Conservation (phyloP, 495 filamentous ascomycete genomes). For the Neurospora sp. region DNA sequence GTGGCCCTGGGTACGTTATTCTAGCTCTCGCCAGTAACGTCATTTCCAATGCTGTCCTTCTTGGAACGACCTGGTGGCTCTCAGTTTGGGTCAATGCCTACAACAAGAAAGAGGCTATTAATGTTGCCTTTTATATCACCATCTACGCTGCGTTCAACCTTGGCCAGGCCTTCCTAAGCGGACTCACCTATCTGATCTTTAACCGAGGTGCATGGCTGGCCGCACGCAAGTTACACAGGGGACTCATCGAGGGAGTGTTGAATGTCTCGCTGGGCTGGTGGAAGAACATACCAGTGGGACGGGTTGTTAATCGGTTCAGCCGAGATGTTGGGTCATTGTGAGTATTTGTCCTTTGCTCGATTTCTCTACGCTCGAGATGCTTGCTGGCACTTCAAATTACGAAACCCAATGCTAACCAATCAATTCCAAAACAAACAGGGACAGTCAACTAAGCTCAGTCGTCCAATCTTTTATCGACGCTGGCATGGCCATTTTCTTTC, state of each 20-base stretch:
- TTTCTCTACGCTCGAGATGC: background rate
- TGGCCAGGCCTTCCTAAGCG: conserved; percentile 22
- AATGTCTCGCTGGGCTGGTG: conserved; percentile 44
- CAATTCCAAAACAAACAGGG: conserved; percentile 1
- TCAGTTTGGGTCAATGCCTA: conserved; percentile 45
- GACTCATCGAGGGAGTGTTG: conserved; percentile 34
- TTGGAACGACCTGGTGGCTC: conserved; percentile 30
- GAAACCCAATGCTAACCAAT: background rate
- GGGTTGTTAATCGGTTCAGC: conserved; percentile 48
- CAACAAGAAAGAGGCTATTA: conserved; percentile 19
- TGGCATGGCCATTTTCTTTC: conserved; percentile 27
- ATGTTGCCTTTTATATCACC: conserved; percentile 27
- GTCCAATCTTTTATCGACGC: conserved; percentile 31
- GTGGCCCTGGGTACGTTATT: conserved; percentile 20
- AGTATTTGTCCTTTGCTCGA: background rate
- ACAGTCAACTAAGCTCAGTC: conserved; percentile 26
- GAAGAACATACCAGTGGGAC: conserved; percentile 43
- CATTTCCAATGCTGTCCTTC: conserved; percentile 17
- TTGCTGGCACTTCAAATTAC: background rate
- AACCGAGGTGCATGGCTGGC: conserved; percentile 35
- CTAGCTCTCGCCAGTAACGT: conserved; percentile 19
- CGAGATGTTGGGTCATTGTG: conserved; percentile 38
- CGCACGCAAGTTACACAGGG: conserved; percentile 33
- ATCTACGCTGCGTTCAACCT: conserved; percentile 25
- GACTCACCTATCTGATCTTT: conserved; percentile 22